A percentile compares a stretch with the other conserved stretches of the same genome.
Conservation (phyloP, 352 stramenopile genomes). For the Pythium periplocum region DNA sequence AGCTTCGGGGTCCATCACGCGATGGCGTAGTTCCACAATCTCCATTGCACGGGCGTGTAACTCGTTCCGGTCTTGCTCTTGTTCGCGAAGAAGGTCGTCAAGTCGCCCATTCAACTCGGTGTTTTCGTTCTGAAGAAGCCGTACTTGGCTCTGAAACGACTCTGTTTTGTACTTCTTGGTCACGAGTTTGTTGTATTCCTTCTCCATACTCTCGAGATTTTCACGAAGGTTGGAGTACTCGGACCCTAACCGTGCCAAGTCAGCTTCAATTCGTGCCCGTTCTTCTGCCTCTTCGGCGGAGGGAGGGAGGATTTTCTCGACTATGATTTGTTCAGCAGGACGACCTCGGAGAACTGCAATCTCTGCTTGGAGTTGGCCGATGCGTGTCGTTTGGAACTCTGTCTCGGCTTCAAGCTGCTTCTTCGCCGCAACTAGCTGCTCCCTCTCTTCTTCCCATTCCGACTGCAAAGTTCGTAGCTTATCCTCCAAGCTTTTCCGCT, state of each 20-base stretch:
- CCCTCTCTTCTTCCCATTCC: conserved; percentile 6
- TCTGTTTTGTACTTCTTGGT: conserved; percentile 76
- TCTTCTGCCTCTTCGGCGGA: conserved; percentile 8
- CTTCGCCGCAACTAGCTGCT: not conserved
- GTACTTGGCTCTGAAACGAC: conserved; percentile 64
- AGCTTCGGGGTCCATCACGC: conserved; percentile 41
- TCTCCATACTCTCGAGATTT: conserved; percentile 22
- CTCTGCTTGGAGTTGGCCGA: not conserved
- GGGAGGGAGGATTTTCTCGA: conserved; percentile 9
- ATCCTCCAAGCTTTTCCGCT: conserved; percentile 43
- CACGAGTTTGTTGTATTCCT: conserved; percentile 48
- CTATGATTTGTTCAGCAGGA: conserved; percentile 8
- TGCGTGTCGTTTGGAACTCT: not conserved
- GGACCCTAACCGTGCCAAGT: conserved; percentile 27
- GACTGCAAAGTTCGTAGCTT: conserved; percentile 23
- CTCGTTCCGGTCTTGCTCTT: conserved; percentile 37
- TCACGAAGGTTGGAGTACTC: conserved; percentile 23
- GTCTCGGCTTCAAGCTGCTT: conserved; percentile 13
- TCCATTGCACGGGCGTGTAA: conserved; percentile 31
- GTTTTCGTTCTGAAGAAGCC: conserved; percentile 65
- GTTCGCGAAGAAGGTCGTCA: conserved; percentile 40
- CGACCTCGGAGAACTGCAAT: not conserved
- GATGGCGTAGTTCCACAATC: conserved; percentile 37
- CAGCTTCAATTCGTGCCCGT: conserved; percentile 10
- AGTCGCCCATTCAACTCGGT: conserved; percentile 35